phyloP scores from a whole-genome alignment of 2,329 filamentous ascomycete species.

The Alternaria tenuissima region DNA sequence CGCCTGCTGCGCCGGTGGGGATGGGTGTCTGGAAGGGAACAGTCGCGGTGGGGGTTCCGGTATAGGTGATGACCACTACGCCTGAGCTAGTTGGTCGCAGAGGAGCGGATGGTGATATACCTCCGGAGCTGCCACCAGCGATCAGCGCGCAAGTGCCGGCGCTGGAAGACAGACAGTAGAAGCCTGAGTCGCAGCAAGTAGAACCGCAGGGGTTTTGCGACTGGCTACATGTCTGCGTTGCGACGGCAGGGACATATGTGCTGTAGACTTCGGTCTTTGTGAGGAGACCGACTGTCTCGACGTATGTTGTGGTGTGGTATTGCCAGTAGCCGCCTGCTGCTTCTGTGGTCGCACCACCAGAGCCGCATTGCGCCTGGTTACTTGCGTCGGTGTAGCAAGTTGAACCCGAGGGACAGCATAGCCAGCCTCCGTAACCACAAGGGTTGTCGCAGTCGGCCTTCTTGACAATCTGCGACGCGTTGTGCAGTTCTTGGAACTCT shows the following conservation, averaged over 20 bases:
- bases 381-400: constrained; percentile 45
- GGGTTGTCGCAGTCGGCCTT: constrained; percentile 28
- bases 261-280: constrained; percentile 65
- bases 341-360: constrained; percentile 22
- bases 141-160: constrained; percentile 66
- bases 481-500: constrained; percentile 40
- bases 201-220: constrained; percentile 69
- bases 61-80: constrained; percentile 60
- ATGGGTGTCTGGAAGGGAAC: constrained; percentile 61
- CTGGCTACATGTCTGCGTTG: constrained; percentile 55
- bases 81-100: constrained; percentile 62
- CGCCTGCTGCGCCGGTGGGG: constrained; percentile 60
- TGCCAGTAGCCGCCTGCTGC: constrained; percentile 59
- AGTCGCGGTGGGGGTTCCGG: constrained; percentile 56
- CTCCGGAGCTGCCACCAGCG: constrained; percentile 59
- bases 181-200: constrained; percentile 74
- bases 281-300: constrained; percentile 60
- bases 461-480: constrained; percentile 36
- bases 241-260: constrained; percentile 33
- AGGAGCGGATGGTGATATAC: constrained; percentile 59
- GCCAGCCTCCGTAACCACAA: constrained; percentile 47
- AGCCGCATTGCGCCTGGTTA: constrained; percentile 48
- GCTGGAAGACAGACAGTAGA: constrained; percentile 64
- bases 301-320: constrained; percentile 65
- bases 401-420: constrained; percentile 46